A percentile compares a stretch with the other conserved stretches of the same genome.
These are phyloP conservation scores for Bolboschoenus planiculmis DNA, from an alignment of 176 grass and related monocot genomes.

Conservation along the genomic window DNA sequence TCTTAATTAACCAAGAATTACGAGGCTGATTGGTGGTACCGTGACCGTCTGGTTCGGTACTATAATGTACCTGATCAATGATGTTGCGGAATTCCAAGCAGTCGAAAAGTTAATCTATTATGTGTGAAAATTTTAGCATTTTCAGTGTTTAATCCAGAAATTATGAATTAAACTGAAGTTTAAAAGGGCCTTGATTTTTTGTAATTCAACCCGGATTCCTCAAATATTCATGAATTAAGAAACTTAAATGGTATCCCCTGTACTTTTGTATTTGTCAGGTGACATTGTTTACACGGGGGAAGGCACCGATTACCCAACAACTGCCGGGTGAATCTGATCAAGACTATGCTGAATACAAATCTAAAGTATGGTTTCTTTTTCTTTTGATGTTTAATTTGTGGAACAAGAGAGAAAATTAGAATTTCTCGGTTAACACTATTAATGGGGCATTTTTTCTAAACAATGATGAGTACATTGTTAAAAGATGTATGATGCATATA, in stretches of 20 bases:
- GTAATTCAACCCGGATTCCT: neutral
- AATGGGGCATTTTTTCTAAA: neutral
- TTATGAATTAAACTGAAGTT: neutral
- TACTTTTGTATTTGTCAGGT: constrained; percentile 43
- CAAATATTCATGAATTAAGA: neutral
- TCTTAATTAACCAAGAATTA: neutral
- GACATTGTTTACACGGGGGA: constrained; percentile 94
- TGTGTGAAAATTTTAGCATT: neutral
- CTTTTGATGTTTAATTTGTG: neutral
- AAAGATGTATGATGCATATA: neutral
- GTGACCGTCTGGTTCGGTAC: neutral
- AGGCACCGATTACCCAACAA: constrained; percentile 83
- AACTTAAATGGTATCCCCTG: neutral
- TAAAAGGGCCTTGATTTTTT: neutral
- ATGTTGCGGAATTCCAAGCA: neutral
- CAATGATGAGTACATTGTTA: neutral
- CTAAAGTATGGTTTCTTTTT: constrained; percentile 41
- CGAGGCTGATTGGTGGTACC: neutral
- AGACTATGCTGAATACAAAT: constrained; percentile 67
- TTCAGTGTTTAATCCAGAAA: neutral
- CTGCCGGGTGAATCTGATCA: constrained; percentile 84
- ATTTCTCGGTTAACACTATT: neutral
- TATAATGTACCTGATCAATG: neutral
- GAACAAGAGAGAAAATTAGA: neutral
- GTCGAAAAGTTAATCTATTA: neutral